Conservation (phyloP, 78 protist genomes). For the Parvularia atlantis region DNA sequence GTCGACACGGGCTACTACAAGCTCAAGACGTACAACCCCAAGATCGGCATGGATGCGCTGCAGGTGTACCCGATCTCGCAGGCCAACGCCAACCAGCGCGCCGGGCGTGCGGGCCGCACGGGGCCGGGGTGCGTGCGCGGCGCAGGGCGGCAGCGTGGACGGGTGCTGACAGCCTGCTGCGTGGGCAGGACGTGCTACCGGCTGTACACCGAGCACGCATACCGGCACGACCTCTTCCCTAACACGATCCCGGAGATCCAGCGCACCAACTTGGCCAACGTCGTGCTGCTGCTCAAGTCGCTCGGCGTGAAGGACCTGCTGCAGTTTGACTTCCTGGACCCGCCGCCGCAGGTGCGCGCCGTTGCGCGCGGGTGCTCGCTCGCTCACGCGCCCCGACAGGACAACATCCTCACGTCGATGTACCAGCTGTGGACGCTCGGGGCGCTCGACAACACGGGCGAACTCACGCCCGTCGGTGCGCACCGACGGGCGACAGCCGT, state of each 20-base stretch:
- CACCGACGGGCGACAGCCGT: no score
- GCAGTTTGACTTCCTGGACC: slow-evolving; percentile 96
- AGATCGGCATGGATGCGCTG: slow-evolving; percentile 92
- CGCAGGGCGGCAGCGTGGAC: no score
- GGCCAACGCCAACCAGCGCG: slow-evolving; percentile 93
- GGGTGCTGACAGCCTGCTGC: no score
- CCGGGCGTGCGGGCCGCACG: slow-evolving; percentile 98
- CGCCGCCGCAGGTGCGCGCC: slow-evolving; percentile 83
- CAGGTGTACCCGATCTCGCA: slow-evolving; percentile 34
- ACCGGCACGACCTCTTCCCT: slow-evolving; percentile 56
- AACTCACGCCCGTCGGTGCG: slow-evolving; percentile 75
- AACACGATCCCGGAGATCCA: slow-evolving; percentile 95
- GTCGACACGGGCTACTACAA: slow-evolving; percentile 89
- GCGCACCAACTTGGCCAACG: slow-evolving; percentile 86
- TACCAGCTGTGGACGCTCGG: slow-evolving; percentile 95
- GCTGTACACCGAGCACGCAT: slow-evolving; percentile 72
- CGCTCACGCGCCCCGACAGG: slow-evolving; percentile 27
- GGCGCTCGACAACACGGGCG: slow-evolving; percentile 87
- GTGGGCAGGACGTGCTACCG: slow-evolving; percentile 54
- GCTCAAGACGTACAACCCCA: slow-evolving; percentile 80
- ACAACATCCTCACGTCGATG: slow-evolving; percentile 74
- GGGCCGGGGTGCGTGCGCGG: slow-evolving; percentile 94
- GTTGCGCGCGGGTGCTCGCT: not conserved
- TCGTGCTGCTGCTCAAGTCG: slow-evolving; percentile 88
- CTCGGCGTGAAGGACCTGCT: slow-evolving; percentile 87